Conservation (phyloP, 169 alveolate species). For the Eimeria brunetti region DNA sequence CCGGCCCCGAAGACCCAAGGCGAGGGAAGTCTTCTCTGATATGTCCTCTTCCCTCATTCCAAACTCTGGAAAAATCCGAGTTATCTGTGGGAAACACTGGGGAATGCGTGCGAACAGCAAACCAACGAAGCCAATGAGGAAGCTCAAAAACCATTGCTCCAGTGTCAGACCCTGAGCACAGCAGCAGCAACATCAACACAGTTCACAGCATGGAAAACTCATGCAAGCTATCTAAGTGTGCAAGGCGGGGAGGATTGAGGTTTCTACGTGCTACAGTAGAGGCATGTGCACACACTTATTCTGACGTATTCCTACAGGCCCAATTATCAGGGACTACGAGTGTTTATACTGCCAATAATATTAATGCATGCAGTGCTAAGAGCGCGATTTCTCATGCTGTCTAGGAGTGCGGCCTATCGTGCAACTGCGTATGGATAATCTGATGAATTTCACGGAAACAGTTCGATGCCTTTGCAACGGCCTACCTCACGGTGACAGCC, state of each 20-base stretch:
- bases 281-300: background rate
- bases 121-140: slow-evolving; percentile 64
- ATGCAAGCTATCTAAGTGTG: background rate
- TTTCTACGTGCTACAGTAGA: background rate
- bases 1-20: slow-evolving; percentile 71
- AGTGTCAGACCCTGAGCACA: slow-evolving; percentile 54
- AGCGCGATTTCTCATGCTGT: background rate
- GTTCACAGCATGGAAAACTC: background rate
- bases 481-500: slow-evolving; percentile 81
- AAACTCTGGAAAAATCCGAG: slow-evolving; percentile 48
- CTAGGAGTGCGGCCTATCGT: background rate
- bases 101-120: slow-evolving; percentile 70
- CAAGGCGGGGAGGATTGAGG: background rate
- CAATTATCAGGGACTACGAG: background rate
- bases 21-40: slow-evolving; percentile 46
- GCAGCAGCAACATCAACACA: background rate
- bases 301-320: background rate
- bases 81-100: slow-evolving; percentile 54
- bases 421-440: background rate
- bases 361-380: background rate
- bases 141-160: slow-evolving; percentile 72
- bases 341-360: background rate
- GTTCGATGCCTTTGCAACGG: background rate
- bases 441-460: background rate
- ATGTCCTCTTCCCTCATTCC: slow-evolving; percentile 72